Evolutionary conservation across 1,284 basidiomycete genomes (phyloP), one percentile per base, ranked within the genome.

Genomic region (Leccinum angustisporum): DNA sequence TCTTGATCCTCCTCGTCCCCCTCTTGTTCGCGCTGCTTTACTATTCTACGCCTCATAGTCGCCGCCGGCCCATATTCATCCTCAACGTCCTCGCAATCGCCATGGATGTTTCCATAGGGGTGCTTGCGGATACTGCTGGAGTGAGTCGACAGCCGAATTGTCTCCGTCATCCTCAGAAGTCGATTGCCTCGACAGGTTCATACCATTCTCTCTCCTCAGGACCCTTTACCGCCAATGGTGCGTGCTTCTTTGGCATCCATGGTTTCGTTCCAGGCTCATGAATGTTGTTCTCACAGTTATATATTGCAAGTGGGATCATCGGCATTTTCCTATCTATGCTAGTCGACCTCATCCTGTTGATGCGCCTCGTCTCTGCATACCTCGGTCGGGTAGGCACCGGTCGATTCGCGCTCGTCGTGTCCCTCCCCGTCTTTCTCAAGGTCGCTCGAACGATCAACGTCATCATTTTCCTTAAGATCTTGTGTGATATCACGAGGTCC

Each of bases 321-420:
- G 76, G 75, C 2, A 62, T 64, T 10, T 70, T 73, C 21, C 75
- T 77, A 56, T 69, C 70, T 9, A 68, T 77, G 33, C 56, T 75
- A n/a, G 68, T 75, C 30, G 76, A 77, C 56, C 55, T 64, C 38
- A 72, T 63, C 27, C 48, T 72, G n/a, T 70, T 73, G 18, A 53
- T 70, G 36, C 74, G 75, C 38, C 66, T 75, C 21, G 56, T 66
- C 43, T 66, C 72, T 8, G 75, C 76, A 36, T 62, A 75, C 43
- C 61, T 65, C 46, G 36, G 30, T 3, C 63, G 46, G 21, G 14
- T 74, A 5, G 67, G 69, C 11, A 38, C 36, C 14, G 21, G 14
- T 16, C 67, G 65, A 1, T 75, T 72, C 46, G 52, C 48, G 2
- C 16, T 56, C 6, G 13, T 72, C 53, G 65, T 51, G 7, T 13